These are phyloP conservation scores for Phylloporus rhodoxanthus DNA, from an alignment of 768 basidiomycete species.

Conservation along the genomic window DNA sequence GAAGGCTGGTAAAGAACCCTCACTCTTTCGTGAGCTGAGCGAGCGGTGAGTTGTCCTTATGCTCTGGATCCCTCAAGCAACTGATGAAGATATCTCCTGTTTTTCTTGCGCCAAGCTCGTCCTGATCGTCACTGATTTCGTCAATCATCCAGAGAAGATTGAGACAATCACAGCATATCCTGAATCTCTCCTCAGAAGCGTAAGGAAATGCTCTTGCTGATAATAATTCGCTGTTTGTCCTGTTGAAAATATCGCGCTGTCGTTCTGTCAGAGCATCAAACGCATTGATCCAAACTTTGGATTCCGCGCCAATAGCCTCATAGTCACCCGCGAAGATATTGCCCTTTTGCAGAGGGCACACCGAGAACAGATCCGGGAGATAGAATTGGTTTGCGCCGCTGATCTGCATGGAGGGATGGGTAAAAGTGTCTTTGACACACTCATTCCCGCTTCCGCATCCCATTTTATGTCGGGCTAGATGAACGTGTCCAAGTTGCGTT, in stretches of 20 bases:
- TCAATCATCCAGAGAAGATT: constrained; percentile 60
- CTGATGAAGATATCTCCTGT: constrained; percentile 50
- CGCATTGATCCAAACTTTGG: constrained; percentile 57
- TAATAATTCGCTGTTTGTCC: constrained; percentile 56
- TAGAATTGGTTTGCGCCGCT: constrained; percentile 32
- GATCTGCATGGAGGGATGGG: constrained; percentile 1
- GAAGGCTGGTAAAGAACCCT: constrained; percentile 12
- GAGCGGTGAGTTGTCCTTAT: constrained; percentile 52
- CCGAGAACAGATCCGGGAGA: constrained; percentile 52
- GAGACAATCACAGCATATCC: constrained; percentile 59
- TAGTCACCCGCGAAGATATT: constrained; percentile 51
- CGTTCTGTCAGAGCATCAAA: constrained; percentile 53
- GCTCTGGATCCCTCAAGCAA: constrained; percentile 46
- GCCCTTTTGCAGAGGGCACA: constrained; percentile 41
- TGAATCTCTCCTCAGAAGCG: constrained; percentile 50
- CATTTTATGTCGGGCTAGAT: constrained; percentile 7
- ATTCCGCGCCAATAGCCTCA: constrained; percentile 48
- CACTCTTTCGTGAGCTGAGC: constrained; percentile 59
- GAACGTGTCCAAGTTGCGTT: constrained; percentile 5
- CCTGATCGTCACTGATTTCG: constrained; percentile 64
- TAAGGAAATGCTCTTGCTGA: constrained; percentile 59
- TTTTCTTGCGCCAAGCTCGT: constrained; percentile 45
- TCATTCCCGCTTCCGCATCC: neutral
- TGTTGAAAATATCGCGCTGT: constrained; percentile 51
- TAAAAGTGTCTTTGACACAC: neutral